These are phyloP conservation scores for Bryopsis sp. DNA, from an alignment of 139 green algal species.

Conservation along the genomic window DNA sequence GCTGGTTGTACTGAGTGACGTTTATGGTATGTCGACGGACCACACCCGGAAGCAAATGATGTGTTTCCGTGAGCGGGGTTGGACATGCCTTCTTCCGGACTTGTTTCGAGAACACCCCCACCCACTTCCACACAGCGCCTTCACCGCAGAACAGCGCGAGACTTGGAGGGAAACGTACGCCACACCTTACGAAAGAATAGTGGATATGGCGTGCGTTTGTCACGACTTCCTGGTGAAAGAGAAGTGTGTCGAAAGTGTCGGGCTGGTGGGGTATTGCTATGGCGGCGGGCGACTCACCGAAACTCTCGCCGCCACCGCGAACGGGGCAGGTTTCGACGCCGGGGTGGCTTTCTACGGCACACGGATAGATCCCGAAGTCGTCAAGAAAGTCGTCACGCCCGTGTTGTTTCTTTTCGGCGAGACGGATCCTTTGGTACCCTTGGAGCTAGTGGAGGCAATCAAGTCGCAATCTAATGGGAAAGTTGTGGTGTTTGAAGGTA, in stretches of 20 bases:
- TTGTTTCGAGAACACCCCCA: background rate
- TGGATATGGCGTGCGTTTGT: background rate
- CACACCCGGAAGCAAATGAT: background rate
- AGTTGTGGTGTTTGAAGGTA: background rate
- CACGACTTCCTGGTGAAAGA: background rate
- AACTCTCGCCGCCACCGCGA: background rate
- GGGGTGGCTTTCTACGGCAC: constrained; percentile 11
- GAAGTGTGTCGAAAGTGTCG: background rate
- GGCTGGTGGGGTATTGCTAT: constrained; percentile 4
- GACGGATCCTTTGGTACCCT: background rate
- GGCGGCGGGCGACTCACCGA: background rate
- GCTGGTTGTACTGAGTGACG: constrained; percentile 13
- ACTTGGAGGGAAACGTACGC: background rate
- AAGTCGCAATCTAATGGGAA: background rate
- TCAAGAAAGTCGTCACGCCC: background rate
- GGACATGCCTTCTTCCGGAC: background rate
- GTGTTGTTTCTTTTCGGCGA: constrained; percentile 8
- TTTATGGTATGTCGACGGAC: background rate
- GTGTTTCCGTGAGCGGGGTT: background rate
- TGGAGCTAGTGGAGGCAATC: background rate
- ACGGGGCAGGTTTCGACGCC: background rate
- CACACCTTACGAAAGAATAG: constrained; percentile 3
- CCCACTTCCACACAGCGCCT: background rate
- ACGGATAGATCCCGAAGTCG: constrained; percentile 2
- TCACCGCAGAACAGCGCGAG: background rate